Conservation (phyloP, 139 green algal species). For the Chlorella vulgaris region DNA sequence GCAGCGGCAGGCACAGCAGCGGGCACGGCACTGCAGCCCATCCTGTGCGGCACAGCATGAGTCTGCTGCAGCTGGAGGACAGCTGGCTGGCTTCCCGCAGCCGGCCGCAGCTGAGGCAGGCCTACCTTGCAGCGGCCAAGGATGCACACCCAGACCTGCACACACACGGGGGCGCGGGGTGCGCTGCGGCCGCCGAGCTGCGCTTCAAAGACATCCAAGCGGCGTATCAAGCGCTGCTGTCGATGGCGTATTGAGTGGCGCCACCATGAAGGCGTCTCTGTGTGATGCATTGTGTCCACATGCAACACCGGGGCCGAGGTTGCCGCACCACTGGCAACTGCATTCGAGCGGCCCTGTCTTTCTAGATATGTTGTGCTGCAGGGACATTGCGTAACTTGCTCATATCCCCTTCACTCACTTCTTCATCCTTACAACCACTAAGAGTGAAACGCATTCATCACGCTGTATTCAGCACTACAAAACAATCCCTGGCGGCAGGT, state of each 20-base stretch:
- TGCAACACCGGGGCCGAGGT: no score
- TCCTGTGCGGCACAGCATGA: neutral
- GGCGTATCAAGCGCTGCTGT: slow-evolving; percentile 21
- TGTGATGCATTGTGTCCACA: no score
- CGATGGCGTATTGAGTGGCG: neutral
- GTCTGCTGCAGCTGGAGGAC: neutral
- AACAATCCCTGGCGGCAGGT: no score
- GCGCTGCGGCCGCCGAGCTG: slow-evolving; percentile 3
- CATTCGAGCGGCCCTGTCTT: no score
- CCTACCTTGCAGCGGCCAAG: slow-evolving; percentile 19
- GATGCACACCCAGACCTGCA: slow-evolving; percentile 32
- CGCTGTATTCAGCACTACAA: no score
- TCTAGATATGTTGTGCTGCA: no score
- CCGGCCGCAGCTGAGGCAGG: neutral
- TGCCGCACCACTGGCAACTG: no score
- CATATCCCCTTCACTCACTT: no score
- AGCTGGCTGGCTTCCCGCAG: slow-evolving; percentile 8
- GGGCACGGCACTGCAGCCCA: neutral
- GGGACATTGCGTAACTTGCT: no score
- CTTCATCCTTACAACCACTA: no score
- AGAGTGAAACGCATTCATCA: no score
- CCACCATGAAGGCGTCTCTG: no score
- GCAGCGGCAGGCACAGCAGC: neutral
- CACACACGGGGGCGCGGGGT: neutral
- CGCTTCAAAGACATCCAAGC: slow-evolving; percentile 32